Evolutionary conservation across 2,329 filamentous ascomycete genomes (phyloP).

Genomic region (Thyridium curvatum): DNA sequence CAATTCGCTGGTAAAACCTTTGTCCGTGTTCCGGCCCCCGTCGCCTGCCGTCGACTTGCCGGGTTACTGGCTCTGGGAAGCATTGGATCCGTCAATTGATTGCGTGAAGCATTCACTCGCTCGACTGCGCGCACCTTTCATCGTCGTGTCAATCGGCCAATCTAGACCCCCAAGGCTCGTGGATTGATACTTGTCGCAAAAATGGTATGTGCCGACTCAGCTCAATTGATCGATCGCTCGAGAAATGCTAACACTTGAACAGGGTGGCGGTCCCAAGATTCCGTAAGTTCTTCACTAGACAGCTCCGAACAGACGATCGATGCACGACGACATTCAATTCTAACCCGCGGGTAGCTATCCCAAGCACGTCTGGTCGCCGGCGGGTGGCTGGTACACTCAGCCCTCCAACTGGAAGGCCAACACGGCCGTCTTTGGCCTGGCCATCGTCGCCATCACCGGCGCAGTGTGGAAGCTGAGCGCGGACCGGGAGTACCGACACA

Average conservation of each 20-base stretch:
- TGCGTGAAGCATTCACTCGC: too few relatives aligned
- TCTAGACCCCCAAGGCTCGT: too few relatives aligned
- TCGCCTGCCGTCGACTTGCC: too few relatives aligned
- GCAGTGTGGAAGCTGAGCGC: slow-evolving; percentile 67
- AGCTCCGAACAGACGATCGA: background rate
- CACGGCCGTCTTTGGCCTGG: slow-evolving; percentile 43
- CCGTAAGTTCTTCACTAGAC: slow-evolving; percentile 35
- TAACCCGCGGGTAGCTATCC: slow-evolving; percentile 61
- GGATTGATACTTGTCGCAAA: slow-evolving; percentile 1
- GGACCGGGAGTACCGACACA: slow-evolving; percentile 64
- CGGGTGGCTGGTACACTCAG: slow-evolving; percentile 96
- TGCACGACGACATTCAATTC: background rate
- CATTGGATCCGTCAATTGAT: background rate
- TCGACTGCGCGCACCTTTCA: background rate
- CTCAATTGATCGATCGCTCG: slow-evolving; percentile 5
- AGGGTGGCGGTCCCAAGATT: slow-evolving; percentile 71
- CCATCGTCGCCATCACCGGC: slow-evolving; percentile 55
- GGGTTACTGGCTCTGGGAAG: too few relatives aligned
- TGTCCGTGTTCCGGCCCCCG: too few relatives aligned
- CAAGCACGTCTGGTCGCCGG: slow-evolving; percentile 98
- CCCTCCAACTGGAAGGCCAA: slow-evolving; percentile 93
- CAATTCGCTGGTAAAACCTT: too few relatives aligned
- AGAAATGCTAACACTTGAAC: slow-evolving; percentile 30
- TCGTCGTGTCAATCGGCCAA: slow-evolving; percentile 7
- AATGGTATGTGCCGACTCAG: background rate